Evolutionary conservation across 306 rosid genomes (phyloP).

Genomic region (Acacia confusa): DNA sequence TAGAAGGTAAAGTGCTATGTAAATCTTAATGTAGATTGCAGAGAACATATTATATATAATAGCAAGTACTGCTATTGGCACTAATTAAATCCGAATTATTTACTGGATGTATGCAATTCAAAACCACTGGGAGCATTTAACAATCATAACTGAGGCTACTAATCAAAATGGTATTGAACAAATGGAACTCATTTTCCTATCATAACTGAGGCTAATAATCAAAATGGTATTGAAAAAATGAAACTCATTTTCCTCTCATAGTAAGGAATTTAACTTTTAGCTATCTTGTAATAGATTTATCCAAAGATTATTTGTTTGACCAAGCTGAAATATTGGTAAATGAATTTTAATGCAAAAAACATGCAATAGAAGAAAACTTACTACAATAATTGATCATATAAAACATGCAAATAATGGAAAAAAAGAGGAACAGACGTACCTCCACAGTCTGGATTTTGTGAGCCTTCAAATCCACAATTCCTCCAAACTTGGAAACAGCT

Average conservation of each 20-base stretch:
- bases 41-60: not conserved
- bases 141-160: conserved; percentile 14
- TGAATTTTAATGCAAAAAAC: conserved; percentile 26
- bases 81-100: not conserved
- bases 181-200: not conserved
- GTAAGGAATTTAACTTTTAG: conserved; percentile 12
- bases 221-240: not conserved
- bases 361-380: conserved; percentile 13
- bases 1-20: too few species aligned
- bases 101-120: not conserved
- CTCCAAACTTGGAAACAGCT: conserved; percentile 98
- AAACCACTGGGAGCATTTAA: not conserved
- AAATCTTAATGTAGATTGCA: conserved; percentile 1
- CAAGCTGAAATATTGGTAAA: conserved; percentile 18
- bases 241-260: not conserved
- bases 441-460: conserved; percentile 86
- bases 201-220: conserved; percentile 22
- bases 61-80: not conserved
- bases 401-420: conserved; percentile 27
- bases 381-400: not conserved
- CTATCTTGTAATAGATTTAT: conserved; percentile 3
- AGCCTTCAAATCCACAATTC: conserved; percentile 99
- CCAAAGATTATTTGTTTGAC: conserved; percentile 23
- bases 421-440: conserved; percentile 49
- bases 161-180: conserved; percentile 10